Evolutionary conservation across 169 alveolate genomes (phyloP), one percentile per base, ranked within the genome.

Genomic region (Plasmodium gaboni): DNA sequence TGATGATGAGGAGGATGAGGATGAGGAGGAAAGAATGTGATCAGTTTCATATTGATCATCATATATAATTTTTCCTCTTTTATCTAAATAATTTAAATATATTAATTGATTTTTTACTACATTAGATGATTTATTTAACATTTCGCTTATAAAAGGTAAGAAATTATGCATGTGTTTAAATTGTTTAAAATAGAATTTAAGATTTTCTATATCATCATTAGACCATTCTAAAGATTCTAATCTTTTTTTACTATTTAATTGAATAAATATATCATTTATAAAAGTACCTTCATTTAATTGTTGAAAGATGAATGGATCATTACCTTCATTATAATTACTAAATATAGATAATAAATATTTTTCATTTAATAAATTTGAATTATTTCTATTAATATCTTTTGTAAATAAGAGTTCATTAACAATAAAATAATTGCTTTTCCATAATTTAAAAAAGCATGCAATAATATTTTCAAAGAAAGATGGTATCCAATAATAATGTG

Each of bases 291-390:
- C 57, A 71, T 26, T 67, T 17, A 80, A 26, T 10, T 67, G 48
- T 22, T 80, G 73, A 44, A 53, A 80, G 1, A 80, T 70, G 15
- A 51, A 80, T 6, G 7, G 2, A 55, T 80, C 90, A 67, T 80
- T 80, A 12, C 90, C 90, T 53, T 80, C 90, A 32, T 15, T 80
- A 51, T 80, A 80, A 70, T 80, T 80, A 44, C 90, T 80, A 80
- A 80, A 80, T 51, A 80, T 68, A 1, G 90, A 80, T 17, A 80
- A n/a, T 80, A 80, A 53, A 68, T 80, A 80, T 32, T 80, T 65
- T 17, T 80, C 90, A 55, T 67, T 80, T 51, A 80, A 12, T 71
- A 80, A 38, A 9, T 72, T 67, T 6, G 76, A 67, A 4, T 38
- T 42, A 26, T 28, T 80, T 55, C 46, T 80, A 61, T 80, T 80